Evolutionary conservation across 305 asterid species (phyloP), one percentile per base, ranked within the genome.

Genomic region (Fraxinus albicans): DNA sequence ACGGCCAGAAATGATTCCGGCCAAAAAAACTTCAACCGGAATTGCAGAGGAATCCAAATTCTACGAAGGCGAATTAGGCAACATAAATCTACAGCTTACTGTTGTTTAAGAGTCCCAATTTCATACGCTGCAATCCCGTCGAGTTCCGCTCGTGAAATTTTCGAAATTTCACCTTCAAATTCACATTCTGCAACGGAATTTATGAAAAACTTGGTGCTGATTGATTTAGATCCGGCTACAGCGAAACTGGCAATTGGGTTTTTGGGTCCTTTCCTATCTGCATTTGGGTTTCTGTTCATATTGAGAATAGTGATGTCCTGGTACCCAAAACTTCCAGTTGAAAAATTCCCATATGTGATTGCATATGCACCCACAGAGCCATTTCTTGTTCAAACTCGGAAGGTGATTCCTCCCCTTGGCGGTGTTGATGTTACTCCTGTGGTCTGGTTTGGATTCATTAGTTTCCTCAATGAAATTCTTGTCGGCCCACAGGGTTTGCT

Each of bases 351-450:
- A 0, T 95, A 94, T 38, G 90, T 93, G 17, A 73, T 95, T 27
- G 99, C 97, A 2, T 94, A 93, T 79, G 98, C 97, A 0, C 99
- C 99, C 1, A 94, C 99, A 0, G 99, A 94, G 91, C 99, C 99
- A 31, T 17, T 94, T 67, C 94, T 95, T 50, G 84, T 40, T 4
- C 92, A 88, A 83, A 96, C 98, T 0, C 91, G 98, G 81, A 93
- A 91, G 91, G 36, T 93, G 86, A 96, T 96, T 40, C 94, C 93
- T 1, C 98, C 99, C 1, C 89, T 96, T 29, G 99, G 87, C 47
- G 99, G 99, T 76, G 99, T 96, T 7, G 99, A 96, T 84, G 97
- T 96, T 2, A 92, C 98, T n/a, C 98, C 99, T 50, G 98, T 96
- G 21, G 98, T 96, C 84, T 96, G 98, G 97, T 96, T 96, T 80